phyloP scores from a whole-genome alignment of 2,329 filamentous ascomycete species.

The Berkeleyomyces basicola region DNA sequence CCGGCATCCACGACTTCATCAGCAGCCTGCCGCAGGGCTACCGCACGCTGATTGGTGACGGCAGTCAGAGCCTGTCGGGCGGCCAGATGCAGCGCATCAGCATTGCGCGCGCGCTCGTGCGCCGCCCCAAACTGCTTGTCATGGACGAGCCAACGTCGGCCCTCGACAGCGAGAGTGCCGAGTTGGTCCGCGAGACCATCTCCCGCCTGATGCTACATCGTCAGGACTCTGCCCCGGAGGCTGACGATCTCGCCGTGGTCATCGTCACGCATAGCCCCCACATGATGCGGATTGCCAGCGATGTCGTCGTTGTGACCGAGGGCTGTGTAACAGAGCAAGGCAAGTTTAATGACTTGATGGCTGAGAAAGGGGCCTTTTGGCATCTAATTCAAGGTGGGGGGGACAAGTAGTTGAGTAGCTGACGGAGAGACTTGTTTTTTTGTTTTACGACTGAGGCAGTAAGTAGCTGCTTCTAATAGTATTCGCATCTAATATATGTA shows the following conservation, averaged over 20 bases:
- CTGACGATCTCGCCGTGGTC: constrained; percentile 23
- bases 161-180: constrained; percentile 53
- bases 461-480: no score
- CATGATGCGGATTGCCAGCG: constrained; percentile 72
- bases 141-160: constrained; percentile 79
- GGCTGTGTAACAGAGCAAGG: constrained; percentile 52
- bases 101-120: constrained; percentile 62
- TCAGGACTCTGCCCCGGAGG: constrained; percentile 32
- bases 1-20: constrained; percentile 57
- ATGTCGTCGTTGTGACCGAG: constrained; percentile 56
- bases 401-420: background rate
- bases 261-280: constrained; percentile 67
- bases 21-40: constrained; percentile 50
- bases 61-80: constrained; percentile 55
- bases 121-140: constrained; percentile 55
- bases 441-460: no score
- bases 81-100: constrained; percentile 71
- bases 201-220: constrained; percentile 28
- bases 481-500: no score
- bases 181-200: constrained; percentile 47
- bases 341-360: constrained; percentile 42
- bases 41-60: constrained; percentile 58
- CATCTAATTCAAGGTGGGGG: constrained; percentile 22
- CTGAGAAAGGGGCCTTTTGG: constrained; percentile 28
- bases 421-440: no score